Conservation (phyloP, 768 basidiomycete genomes). For the Kondoa malvinella region DNA sequence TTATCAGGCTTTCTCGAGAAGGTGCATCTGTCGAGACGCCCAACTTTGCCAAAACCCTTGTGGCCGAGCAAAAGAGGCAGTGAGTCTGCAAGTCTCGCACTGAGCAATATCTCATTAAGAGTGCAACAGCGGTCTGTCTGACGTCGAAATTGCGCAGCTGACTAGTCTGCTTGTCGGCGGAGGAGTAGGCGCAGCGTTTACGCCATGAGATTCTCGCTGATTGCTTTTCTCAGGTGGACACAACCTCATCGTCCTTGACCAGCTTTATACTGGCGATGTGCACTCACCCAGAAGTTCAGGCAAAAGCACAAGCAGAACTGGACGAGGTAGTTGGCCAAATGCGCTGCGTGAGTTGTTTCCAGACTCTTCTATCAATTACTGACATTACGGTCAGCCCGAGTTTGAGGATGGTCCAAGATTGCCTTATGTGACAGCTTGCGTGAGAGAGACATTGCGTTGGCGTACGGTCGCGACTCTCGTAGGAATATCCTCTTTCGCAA, state of each 20-base stretch:
- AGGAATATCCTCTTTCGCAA: not conserved
- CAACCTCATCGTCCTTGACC: not conserved
- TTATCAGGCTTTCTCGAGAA: not conserved
- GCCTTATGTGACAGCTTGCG: not conserved
- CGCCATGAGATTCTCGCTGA: not conserved
- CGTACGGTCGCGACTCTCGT: not conserved
- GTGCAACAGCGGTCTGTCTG: not conserved
- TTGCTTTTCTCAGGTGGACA: not conserved
- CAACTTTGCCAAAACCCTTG: not conserved
- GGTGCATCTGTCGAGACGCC: not conserved
- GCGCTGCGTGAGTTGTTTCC: too few species aligned
- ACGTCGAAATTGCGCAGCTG: not conserved
- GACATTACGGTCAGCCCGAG: too few species aligned
- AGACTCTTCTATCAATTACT: too few species aligned
- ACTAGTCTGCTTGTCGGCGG: not conserved
- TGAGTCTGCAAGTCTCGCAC: too few species aligned
- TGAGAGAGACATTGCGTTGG: not conserved
- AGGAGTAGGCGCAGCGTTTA: not conserved
- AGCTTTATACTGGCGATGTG: not conserved
- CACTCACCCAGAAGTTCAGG: not conserved
- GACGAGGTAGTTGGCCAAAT: not conserved
- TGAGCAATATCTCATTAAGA: too few species aligned
- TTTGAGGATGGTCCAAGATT: not conserved
- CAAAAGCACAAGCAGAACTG: not conserved
- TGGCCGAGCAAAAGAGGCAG: not conserved